Percentiles rank a stretch among this genome's conserved stretches.
Evolutionary conservation across 2,329 filamentous ascomycete genomes (phyloP).

Genomic region (Alternaria panax): DNA sequence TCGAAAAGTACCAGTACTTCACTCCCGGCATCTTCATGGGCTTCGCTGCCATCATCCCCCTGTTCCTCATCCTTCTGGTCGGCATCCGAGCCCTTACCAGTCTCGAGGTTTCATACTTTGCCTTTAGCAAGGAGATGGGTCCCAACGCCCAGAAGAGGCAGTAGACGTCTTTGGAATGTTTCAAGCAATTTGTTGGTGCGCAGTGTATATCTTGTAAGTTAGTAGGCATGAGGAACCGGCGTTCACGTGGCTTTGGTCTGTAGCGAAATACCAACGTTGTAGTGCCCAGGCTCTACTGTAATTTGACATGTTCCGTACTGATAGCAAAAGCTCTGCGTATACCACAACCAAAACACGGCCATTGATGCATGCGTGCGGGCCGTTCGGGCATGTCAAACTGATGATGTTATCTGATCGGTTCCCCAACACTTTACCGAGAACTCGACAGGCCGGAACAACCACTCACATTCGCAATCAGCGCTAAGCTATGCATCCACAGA

Average conservation of each 20-base stretch:
- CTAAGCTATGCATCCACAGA: neutral
- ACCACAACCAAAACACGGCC: neutral
- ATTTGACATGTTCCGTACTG: neutral
- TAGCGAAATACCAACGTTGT: slow-evolving; percentile 19
- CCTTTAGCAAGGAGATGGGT: slow-evolving; percentile 96
- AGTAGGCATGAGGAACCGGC: slow-evolving; percentile 15
- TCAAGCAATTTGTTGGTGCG: slow-evolving; percentile 4
- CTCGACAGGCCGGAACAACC: slow-evolving; percentile 1
- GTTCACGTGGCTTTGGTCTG: slow-evolving; percentile 12
- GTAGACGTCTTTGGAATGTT: slow-evolving; percentile 41
- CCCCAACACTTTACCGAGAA: slow-evolving; percentile 12
- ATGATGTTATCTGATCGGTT: slow-evolving; percentile 10
- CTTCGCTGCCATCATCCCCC: slow-evolving; percentile 71
- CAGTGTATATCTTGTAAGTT: slow-evolving; percentile 15
- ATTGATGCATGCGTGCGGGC: neutral
- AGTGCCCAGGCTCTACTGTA: neutral
- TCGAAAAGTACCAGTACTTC: slow-evolving; percentile 95
- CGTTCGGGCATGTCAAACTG: slow-evolving; percentile 7
- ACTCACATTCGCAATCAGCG: neutral
- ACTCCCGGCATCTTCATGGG: slow-evolving; percentile 93
- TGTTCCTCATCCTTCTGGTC: slow-evolving; percentile 79
- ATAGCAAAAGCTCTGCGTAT: neutral
- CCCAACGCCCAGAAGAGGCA: slow-evolving; percentile 86
- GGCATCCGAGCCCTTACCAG: slow-evolving; percentile 79
- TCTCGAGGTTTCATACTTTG: slow-evolving; percentile 88